Base-by-base conservation (phyloP, 768 basidiomycete genomes). In the Russula ochroleuca region DNA sequence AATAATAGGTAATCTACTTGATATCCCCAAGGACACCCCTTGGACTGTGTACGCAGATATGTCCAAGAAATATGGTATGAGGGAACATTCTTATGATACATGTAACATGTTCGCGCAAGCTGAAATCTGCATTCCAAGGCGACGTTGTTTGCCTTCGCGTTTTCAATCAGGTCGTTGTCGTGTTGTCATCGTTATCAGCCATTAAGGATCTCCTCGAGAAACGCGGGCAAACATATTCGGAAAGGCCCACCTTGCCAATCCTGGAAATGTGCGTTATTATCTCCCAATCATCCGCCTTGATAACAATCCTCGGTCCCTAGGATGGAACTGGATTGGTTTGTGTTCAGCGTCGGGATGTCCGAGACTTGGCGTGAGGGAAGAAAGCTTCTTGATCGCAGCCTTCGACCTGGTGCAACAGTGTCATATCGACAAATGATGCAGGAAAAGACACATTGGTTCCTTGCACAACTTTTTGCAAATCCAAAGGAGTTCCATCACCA, bases 201-300 rank as follows among this genome's bases (percentile, higher is more conserved):
- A 75, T 79, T 31, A 74, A 75, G 14, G 82, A 80, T 57, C 71
- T 85, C 28, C 73, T 86, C 35, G 83, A 84, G 43, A 83, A 78
- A 68, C 77, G 82, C 52, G 79, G 83, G 59, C 69, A 77, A 19
- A 3, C 19, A 1, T 57, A 62, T 4, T 33, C 65, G 6, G 60
- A 62, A 38, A 35, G 65, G 10, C 41, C 61, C 8, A 11, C n/a
- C 4, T 17, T 62, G 3, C 50, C 65, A 17, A 49, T 66, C 2
- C 10, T 38, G 11, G 53, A 60, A 6, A 45, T 57, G 65, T 58
- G 6, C 15, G 7, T 17, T n/a, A 7, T 7, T 14, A 6, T 50
- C 8, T 50, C 14, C 28, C 5, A 28, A 28, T 2, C 28, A 28
- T 50, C 14, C 1, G 35, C 35, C 35, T 3, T 35, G 35, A 8